Conservation (phyloP, 179 eudicot genomes). For the Beta lomatogona region DNA sequence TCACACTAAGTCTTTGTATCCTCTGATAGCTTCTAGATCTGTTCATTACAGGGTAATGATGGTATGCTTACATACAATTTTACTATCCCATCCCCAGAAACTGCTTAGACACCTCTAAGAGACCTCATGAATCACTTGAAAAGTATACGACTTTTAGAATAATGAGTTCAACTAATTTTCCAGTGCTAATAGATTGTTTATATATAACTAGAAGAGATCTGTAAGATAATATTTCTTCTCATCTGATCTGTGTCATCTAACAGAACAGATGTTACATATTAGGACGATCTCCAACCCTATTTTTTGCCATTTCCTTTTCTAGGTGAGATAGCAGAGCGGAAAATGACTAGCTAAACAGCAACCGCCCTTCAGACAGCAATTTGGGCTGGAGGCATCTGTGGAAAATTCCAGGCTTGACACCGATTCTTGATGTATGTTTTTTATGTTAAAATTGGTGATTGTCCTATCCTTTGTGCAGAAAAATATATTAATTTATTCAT, state of each 20-base stretch:
- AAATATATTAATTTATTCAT: conserved; percentile 7
- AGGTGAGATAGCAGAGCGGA: conserved; percentile 53
- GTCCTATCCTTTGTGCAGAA: background rate
- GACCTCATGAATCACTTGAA: too few species aligned
- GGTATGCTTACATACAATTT: too few species aligned
- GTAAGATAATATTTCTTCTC: too few species aligned
- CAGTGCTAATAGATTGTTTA: background rate
- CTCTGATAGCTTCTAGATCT: too few species aligned
- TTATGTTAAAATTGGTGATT: background rate
- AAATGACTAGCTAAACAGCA: conserved; percentile 50
- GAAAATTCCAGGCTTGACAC: conserved; percentile 23
- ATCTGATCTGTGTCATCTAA: background rate
- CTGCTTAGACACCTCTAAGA: too few species aligned
- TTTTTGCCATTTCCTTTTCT: conserved; percentile 12
- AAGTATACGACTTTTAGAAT: background rate
- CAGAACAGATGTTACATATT: background rate
- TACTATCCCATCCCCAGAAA: too few species aligned
- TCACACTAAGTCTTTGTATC: too few species aligned
- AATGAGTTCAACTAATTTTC: background rate
- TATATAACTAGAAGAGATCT: background rate
- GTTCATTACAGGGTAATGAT: too few species aligned
- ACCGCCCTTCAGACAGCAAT: conserved; percentile 47
- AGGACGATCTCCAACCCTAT: background rate
- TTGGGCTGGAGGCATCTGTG: conserved; percentile 33
- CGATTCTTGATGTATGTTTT: background rate